Evolutionary conservation across 257 asterid species (phyloP), one percentile per base, ranked within the genome.

Genomic region (Jacaranda copaia): DNA sequence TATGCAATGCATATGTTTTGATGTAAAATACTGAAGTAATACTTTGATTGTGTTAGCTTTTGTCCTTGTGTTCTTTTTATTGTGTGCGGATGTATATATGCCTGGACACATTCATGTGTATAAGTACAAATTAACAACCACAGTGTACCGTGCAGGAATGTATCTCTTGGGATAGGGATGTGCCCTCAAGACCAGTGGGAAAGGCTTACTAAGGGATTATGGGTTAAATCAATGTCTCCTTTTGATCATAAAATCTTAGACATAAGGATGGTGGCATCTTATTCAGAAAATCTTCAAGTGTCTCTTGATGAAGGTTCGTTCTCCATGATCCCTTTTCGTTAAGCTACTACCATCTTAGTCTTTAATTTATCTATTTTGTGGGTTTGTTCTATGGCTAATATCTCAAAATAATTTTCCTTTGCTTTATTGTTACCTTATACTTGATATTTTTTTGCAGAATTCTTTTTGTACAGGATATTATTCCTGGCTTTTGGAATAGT

Each of bases 151-250:
- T 74, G 79, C 86, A 95, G 99, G 89, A 95, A 95, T 85, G 69
- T 70, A 71, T 85, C 98, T 81, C 81, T 90, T 76, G 91, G 87
- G 66, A 77, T 91, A 74, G 99, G 97, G 77, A 93, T 91, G 97
- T 95, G 98, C 80, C 82, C 84, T 74, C 86, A 83, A 70, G 89
- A 81, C 68, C 91, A 91, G 74, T 93, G 99, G 99, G 90, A 87
- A 88, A 87, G 88, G 81, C 87, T 95, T 74, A 79, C 81, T 18
- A 83, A 90, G 75, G 97, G 92, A 6, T 73, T 80, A 15, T 95
- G 96, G 99, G 78, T 86, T 68, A 80, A 84, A 80, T 77, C 97
- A 9, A 87, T 95, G 98, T 95, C 98, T 36, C 99, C 97, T 62
- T 95, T 87, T 84, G 99, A 88, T 83, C 82, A 88, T 87, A 93